Conservation (phyloP, 1,139 yeast species). For the Pneumocystis canis region DNA sequence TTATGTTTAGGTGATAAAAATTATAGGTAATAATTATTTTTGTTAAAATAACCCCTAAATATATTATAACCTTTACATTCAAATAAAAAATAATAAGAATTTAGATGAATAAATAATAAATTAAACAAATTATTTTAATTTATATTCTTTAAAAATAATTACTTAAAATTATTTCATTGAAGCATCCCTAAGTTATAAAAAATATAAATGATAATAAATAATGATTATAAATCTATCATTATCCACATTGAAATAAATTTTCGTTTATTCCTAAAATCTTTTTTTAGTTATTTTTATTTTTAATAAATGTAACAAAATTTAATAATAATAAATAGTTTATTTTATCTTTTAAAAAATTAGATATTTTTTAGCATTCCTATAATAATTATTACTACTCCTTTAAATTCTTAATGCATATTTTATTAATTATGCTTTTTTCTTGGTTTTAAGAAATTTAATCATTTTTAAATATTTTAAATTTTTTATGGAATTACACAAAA, state of each 20-base stretch:
- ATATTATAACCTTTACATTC: too few relatives aligned
- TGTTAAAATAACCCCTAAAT: too few relatives aligned
- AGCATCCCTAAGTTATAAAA: not conserved
- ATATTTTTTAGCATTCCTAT: not conserved
- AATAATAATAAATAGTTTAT: not conserved
- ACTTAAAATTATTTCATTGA: not conserved
- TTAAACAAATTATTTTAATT: not conserved
- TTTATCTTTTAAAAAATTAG: not conserved
- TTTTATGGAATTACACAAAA: too few relatives aligned
- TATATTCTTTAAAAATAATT: not conserved
- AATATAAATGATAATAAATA: not conserved
- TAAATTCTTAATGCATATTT: not conserved
- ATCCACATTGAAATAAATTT: not conserved
- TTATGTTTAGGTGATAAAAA: too few relatives aligned
- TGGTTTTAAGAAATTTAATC: too few relatives aligned
- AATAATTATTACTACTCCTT: not conserved
- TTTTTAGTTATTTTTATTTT: not conserved
- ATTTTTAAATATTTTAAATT: too few relatives aligned
- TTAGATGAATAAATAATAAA: not conserved
- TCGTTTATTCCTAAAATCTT: not conserved
- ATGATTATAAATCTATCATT: not conserved
- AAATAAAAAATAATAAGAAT: too few relatives aligned
- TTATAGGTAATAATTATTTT: too few relatives aligned
- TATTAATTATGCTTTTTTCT: not conserved
- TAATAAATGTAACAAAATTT: not conserved